Base-by-base conservation (phyloP, 768 basidiomycete genomes). In the Cyclocybe cylindracea region DNA sequence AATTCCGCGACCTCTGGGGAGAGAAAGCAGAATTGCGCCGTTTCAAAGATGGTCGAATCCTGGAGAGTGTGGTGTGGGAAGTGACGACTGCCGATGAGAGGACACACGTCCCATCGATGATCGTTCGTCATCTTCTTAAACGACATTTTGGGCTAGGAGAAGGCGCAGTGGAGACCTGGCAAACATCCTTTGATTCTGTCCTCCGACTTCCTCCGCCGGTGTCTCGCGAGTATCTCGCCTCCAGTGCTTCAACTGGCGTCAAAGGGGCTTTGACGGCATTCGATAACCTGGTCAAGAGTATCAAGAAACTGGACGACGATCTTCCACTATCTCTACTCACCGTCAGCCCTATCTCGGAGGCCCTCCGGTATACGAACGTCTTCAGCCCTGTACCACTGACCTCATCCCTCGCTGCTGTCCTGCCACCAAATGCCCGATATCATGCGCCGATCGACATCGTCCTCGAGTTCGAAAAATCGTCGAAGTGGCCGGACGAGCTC, bases 51-150 rank as follows among this genome's bases (percentile, higher is more conserved):
- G 96, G 96, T 1, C 80, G 87, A 13, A 98, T 98, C 55, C 64
- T 81, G 5, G 94, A 98, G 68, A 92, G 89, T 58, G 93, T 98
- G n/a, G 94, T 98, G 2, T 99, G 97, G 97, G 89, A 97, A 14
- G 83, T 92, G 7, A 79, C 82, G 54, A 87, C 83, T 2, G 78
- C 80, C 0, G 93, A 96, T 46, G 91, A 94, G 54, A 85, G 91
- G 24, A 76, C 84, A 0, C 80, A 86, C 54, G 84, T 98, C 29
- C 93, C 94, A 0, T 71, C 76, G 10, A 77, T 82, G 70, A 82
- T 98, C 59, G 83, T 92, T 24, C 71, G 74, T 16, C 86, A 94
- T 69, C 69, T 98, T 37, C 78, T 99, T 8, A 62, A 75, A 13
- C 76, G 78, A 19, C 96, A 98, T 64, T 92, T 95, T 55, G 79